Evolutionary conservation across 352 stramenopile species (phyloP).

Genomic region (Phytophthora melonis): DNA sequence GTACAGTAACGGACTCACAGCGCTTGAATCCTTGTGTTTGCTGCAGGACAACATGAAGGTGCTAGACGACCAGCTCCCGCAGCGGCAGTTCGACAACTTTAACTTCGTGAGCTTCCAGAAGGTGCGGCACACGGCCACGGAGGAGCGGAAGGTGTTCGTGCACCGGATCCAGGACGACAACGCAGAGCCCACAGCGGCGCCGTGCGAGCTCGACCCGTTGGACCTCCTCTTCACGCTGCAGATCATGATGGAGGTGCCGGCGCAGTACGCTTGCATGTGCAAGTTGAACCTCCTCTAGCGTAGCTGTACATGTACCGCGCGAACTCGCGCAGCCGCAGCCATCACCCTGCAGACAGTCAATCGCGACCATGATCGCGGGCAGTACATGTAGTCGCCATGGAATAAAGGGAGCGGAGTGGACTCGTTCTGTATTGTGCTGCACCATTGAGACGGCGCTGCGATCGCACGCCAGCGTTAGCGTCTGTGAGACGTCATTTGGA

Average conservation of each 20-base stretch:
- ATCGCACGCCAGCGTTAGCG: constrained; percentile 25
- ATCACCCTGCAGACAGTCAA: background rate
- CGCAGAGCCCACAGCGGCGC: constrained; percentile 15
- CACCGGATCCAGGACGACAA: constrained; percentile 33
- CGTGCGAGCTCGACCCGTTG: constrained; percentile 28
- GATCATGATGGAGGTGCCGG: constrained; percentile 55
- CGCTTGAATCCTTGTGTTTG: constrained; percentile 18
- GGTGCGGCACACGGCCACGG: constrained; percentile 67
- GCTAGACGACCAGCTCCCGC: constrained; percentile 75
- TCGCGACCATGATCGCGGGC: background rate
- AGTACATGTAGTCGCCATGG: constrained; percentile 6
- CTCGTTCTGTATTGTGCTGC: constrained; percentile 1
- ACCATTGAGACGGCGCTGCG: constrained; percentile 14
- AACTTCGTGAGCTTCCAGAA: constrained; percentile 83
- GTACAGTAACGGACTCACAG: background rate
- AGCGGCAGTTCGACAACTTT: constrained; percentile 85
- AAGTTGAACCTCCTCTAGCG: constrained; percentile 53
- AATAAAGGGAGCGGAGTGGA: constrained; percentile 23
- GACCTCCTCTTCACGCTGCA: constrained; percentile 53
- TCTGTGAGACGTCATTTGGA: constrained; percentile 3
- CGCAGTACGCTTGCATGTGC: constrained; percentile 55
- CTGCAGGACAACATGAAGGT: constrained; percentile 71
- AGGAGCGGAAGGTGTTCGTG: constrained; percentile 36
- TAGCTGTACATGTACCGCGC: background rate
- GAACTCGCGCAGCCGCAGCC: background rate